Percentiles rank a stretch among this genome's conserved stretches.
Evolutionary conservation across 108 stramenopile species (phyloP).

Genomic region (Conticribra weissflogii): DNA sequence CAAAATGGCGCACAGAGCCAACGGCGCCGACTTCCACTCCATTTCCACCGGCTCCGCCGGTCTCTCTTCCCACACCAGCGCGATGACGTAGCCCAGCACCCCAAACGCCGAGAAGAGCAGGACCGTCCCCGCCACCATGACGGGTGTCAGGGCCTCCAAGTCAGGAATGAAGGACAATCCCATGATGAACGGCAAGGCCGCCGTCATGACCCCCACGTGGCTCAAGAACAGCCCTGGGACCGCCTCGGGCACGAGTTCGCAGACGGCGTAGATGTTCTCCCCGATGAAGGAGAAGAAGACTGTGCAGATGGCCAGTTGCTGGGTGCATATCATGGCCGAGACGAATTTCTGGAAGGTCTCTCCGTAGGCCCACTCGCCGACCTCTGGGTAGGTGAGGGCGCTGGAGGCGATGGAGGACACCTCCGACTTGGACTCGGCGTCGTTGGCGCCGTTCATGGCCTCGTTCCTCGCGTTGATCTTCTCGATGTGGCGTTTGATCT

Average conservation of each 20-base stretch:
- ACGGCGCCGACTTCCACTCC: slow-evolving; percentile 32
- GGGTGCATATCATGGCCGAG: slow-evolving; percentile 53
- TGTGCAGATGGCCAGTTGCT: slow-evolving; percentile 78
- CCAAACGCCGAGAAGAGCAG: slow-evolving; percentile 55
- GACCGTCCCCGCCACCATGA: slow-evolving; percentile 56
- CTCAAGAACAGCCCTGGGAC: slow-evolving; percentile 17
- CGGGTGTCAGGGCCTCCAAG: slow-evolving; percentile 56
- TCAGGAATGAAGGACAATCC: slow-evolving; percentile 54
- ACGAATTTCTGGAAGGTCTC: slow-evolving; percentile 58
- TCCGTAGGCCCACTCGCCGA: slow-evolving; percentile 75
- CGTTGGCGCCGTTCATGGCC: slow-evolving; percentile 10
- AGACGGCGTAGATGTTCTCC: slow-evolving; percentile 68
- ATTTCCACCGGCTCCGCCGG: slow-evolving; percentile 30
- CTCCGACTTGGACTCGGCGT: slow-evolving; percentile 1
- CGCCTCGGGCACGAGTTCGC: slow-evolving; percentile 4
- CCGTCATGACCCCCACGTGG: slow-evolving; percentile 54
- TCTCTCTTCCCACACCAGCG: slow-evolving; percentile 50
- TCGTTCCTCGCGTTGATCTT: slow-evolving; percentile 5
- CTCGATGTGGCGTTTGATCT: slow-evolving; percentile 63
- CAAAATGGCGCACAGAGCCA: slow-evolving; percentile 75
- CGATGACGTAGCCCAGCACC: slow-evolving; percentile 43
- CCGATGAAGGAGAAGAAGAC: slow-evolving; percentile 78
- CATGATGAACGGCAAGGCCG: slow-evolving; percentile 58
- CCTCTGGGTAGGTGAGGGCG: slow-evolving; percentile 67
- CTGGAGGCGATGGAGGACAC: slow-evolving; percentile 30